A percentile compares a stretch with the other conserved stretches of the same genome.
Evolutionary conservation across 2,329 filamentous ascomycete genomes (phyloP).

Genomic region (Alternaria sp.): DNA sequence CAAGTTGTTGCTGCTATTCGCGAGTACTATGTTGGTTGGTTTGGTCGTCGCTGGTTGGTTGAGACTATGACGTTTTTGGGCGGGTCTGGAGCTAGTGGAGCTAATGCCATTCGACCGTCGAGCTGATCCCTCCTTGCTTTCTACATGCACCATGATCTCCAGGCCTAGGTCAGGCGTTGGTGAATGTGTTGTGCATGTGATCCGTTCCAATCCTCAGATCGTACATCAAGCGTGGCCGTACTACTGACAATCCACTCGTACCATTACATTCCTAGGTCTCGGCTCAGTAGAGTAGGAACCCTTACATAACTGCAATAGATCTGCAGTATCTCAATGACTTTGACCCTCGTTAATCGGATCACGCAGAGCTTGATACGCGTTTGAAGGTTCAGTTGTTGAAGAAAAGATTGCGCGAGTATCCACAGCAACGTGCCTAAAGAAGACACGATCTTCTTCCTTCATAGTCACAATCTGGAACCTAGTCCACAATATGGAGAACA

Average conservation of each 20-base stretch:
- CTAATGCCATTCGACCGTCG: neutral
- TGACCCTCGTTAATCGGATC: neutral
- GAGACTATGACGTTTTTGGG: conserved; percentile 7
- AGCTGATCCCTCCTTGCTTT: neutral
- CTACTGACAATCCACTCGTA: neutral
- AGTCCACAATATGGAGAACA: neutral
- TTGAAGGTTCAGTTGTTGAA: neutral
- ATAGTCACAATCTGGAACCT: neutral
- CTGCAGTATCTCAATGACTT: neutral
- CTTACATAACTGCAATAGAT: neutral
- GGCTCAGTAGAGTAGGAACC: neutral
- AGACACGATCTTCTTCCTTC: neutral
- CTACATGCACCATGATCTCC: neutral
- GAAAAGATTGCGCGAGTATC: neutral
- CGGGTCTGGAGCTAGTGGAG: neutral
- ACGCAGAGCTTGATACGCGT: neutral
- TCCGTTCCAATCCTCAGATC: neutral
- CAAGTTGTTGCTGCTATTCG: neutral
- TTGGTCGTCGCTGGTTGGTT: neutral
- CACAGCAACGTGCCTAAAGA: neutral
- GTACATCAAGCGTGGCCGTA: neutral
- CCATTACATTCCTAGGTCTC: neutral
- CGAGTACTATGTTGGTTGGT: conserved; percentile 15
- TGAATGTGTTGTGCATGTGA: neutral
- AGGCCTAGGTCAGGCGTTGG: neutral